Conservation (phyloP, 495 filamentous ascomycete genomes). For the Aspergillus heteromorphus region DNA sequence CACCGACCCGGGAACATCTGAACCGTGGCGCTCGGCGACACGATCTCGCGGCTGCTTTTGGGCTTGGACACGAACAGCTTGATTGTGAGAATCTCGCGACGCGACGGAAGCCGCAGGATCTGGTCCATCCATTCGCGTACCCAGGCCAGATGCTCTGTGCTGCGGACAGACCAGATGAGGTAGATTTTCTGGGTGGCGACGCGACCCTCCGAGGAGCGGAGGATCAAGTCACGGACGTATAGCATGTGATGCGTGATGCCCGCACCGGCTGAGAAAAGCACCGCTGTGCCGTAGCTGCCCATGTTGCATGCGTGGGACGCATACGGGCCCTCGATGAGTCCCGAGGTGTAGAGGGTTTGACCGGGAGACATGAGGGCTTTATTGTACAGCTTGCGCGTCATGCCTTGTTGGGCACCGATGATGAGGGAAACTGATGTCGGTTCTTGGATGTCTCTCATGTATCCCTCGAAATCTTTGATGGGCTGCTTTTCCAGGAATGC, state of each 20-base stretch:
- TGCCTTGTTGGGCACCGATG: constrained; percentile 71
- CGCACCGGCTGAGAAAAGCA: constrained; percentile 82
- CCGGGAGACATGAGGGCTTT: constrained; percentile 56
- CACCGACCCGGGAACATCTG: constrained; percentile 82
- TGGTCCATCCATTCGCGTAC: constrained; percentile 93
- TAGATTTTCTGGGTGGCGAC: constrained; percentile 75
- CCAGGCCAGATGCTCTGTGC: constrained; percentile 86
- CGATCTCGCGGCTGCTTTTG: constrained; percentile 69
- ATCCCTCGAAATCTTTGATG: constrained; percentile 22
- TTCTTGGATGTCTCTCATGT: constrained; percentile 17
- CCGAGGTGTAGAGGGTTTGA: constrained; percentile 53
- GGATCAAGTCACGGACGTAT: constrained; percentile 68
- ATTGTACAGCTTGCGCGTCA: constrained; percentile 72
- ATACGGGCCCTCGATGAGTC: constrained; percentile 80
- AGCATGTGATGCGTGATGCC: constrained; percentile 86
- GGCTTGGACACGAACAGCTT: constrained; percentile 89
- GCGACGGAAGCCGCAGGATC: constrained; percentile 76
- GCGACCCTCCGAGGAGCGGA: constrained; percentile 60
- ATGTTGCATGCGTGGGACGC: constrained; percentile 58
- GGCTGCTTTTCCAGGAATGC: constrained; percentile 40
- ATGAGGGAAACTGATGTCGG: constrained; percentile 69
- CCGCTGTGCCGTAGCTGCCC: constrained; percentile 75
- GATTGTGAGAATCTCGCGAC: constrained; percentile 76
- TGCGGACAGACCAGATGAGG: constrained; percentile 87
- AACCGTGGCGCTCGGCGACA: constrained; percentile 73